These are phyloP conservation scores for Casuarina cunninghamiana DNA, from an alignment of 306 rosid species.

Conservation along the genomic window DNA sequence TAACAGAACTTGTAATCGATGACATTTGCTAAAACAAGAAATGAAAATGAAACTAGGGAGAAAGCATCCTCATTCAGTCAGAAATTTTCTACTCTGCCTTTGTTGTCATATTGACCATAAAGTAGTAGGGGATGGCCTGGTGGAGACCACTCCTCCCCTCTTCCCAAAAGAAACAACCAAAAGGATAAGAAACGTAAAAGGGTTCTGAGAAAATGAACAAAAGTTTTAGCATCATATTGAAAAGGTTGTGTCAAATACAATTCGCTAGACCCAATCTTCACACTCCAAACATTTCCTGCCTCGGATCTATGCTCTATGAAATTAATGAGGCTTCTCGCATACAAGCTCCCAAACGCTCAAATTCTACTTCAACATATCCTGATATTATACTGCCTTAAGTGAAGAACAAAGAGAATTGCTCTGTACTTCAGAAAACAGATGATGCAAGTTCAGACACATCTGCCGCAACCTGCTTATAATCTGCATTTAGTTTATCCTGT, in stretches of 20 bases:
- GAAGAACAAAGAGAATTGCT: background rate
- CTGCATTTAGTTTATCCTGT: slow-evolving; percentile 73
- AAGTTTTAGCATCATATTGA: background rate
- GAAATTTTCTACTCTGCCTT: too few species aligned
- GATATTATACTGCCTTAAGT: background rate
- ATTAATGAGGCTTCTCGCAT: background rate
- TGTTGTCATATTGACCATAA: too few species aligned
- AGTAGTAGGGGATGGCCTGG: too few species aligned
- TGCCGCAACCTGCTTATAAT: slow-evolving; percentile 60
- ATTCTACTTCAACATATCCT: background rate
- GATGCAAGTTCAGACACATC: slow-evolving; percentile 59
- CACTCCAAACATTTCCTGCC: background rate
- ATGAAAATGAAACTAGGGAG: too few species aligned
- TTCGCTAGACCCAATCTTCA: background rate
- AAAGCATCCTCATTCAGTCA: too few species aligned
- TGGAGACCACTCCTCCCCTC: too few species aligned
- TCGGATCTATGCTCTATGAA: background rate
- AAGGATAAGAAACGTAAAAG: background rate
- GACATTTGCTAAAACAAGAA: too few species aligned
- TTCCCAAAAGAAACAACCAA: background rate
- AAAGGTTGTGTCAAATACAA: background rate
- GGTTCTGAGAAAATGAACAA: background rate
- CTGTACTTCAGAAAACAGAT: slow-evolving; percentile 56
- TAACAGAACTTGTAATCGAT: too few species aligned
- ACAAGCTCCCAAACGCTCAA: background rate